phyloP scores from a whole-genome alignment of 2,329 filamentous ascomycete genomes.

The Ceratocystis eucalypticola region DNA sequence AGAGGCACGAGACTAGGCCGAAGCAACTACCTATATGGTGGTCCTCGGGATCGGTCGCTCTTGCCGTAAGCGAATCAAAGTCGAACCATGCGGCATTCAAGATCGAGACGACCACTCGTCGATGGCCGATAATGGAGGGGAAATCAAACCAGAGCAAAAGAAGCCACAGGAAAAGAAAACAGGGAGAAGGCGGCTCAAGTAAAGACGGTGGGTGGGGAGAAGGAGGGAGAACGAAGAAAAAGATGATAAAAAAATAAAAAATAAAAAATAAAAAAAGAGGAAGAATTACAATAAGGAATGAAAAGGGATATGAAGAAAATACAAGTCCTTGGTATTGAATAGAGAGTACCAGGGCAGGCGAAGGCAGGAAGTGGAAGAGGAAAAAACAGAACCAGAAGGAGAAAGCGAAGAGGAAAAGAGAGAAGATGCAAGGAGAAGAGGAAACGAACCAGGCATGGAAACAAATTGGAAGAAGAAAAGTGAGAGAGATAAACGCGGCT shows the following conservation, averaged over 20 bases:
- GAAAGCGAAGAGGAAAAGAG: not conserved
- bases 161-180: not conserved
- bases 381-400: not conserved
- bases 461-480: not conserved
- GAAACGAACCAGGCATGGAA: conserved; percentile 3
- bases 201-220: not conserved
- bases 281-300: not conserved
- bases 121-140: not conserved
- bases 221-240: not conserved
- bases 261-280: not conserved
- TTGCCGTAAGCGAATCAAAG: not conserved
- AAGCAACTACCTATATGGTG: not conserved
- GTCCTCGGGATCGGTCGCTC: not conserved
- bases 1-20: not conserved
- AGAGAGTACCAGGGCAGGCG: not conserved
- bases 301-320: not conserved
- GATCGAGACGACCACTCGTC: not conserved
- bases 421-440: not conserved
- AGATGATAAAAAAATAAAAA: not conserved
- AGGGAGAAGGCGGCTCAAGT: not conserved
- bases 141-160: not conserved
- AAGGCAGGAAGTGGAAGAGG: not conserved
- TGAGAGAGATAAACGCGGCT: conserved; percentile 3
- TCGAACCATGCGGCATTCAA: conserved; percentile 2
- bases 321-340: not conserved